phyloP scores from a whole-genome alignment of 202 grass and related monocot genomes.

The Carex sylvatica region DNA sequence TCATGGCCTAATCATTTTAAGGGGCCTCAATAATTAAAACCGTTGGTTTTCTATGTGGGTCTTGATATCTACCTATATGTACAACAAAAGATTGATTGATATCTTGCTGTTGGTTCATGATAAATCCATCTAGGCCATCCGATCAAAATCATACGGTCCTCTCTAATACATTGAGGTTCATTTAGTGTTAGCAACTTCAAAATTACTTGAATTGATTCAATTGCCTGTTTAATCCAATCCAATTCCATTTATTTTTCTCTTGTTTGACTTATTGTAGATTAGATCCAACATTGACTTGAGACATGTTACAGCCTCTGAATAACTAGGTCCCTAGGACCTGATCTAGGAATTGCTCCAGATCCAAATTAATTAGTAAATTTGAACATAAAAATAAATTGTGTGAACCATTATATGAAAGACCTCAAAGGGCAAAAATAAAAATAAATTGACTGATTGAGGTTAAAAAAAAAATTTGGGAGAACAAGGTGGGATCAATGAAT shows the following conservation, averaged over 20 bases:
- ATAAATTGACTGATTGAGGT: background rate
- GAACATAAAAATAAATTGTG: background rate
- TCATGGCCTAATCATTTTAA: constrained; percentile 22
- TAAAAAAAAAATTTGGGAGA: background rate
- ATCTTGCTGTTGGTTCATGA: background rate
- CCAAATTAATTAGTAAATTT: background rate
- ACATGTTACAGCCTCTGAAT: background rate
- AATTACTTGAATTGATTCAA: background rate
- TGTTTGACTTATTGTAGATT: background rate
- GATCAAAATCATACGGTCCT: background rate
- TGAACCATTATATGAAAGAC: background rate
- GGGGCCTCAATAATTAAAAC: constrained; percentile 22
- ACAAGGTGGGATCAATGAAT: constrained; percentile 30
- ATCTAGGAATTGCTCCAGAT: background rate
- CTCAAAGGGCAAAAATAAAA: background rate
- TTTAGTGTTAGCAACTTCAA: background rate
- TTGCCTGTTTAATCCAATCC: background rate
- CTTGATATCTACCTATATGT: background rate
- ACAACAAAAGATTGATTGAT: background rate
- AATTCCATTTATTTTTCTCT: background rate
- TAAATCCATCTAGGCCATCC: background rate
- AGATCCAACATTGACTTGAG: background rate
- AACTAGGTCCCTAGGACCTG: background rate
- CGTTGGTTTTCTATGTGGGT: background rate
- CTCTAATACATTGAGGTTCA: background rate